Base-by-base conservation (phyloP, 75 land plant species). In the Pinus taeda region DNA sequence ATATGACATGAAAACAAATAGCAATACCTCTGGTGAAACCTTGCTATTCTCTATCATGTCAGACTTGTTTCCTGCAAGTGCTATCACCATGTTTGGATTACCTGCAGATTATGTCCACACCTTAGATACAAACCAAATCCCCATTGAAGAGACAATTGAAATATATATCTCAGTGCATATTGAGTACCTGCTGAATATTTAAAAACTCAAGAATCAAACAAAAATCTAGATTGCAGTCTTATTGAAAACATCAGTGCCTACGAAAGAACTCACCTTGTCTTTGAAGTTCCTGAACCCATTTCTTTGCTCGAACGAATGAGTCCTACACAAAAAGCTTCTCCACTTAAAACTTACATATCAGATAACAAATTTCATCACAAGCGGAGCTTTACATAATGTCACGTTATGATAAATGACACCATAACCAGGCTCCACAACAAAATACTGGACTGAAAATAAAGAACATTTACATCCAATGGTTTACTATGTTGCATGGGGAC, bases 201-300 rank as follows among this genome's bases (percentile, higher is more conserved):
- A 60, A 60, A 60, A 60, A 60, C 8, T 60, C n/a, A 60, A 60
- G 62, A 60, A 60, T 18, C 6, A 60, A 6, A 60, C 20, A 60
- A 60, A 8, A 60, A 60, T 49, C 55, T 49, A 49, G 55, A 49
- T 9, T 49, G 55, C 55, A 49, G 11, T 2, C 12, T 49, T 49
- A 49, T 11, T 49, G 55, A 49, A 49, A 49, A 49, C 55, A 49
- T 49, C 55, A 2, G 12, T 11, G 11, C 12, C 55, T 49, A 69
- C 39, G 45, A 42, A 20, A n/a, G 42, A 3, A 7, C 13, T 29
- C 37, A 88, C 90, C 90, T 80, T 88, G 90, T 74, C 79, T 86
- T 76, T 91, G 92, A 14, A 91, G 83, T 67, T 91, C 93, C 75
- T 85, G 81, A 62, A 91, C 93, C 93, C 93, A 91, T 74, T 91